Percentiles rank a stretch among this genome's conserved stretches.
phyloP scores from a whole-genome alignment of 2,329 filamentous ascomycete species.

The Westerdykella sp. region DNA sequence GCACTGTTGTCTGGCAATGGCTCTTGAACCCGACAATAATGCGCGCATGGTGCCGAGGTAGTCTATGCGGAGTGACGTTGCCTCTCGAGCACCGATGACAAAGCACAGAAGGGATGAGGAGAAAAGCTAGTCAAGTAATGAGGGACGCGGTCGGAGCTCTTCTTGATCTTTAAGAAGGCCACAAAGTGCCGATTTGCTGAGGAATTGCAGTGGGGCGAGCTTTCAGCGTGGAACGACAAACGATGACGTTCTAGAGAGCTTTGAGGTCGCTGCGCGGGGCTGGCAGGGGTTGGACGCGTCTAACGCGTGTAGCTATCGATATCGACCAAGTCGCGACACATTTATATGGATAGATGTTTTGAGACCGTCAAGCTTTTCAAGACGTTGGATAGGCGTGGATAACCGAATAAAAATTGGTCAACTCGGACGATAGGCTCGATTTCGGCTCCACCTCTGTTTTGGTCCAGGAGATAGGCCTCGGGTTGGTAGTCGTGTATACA shows the following conservation, averaged over 20 bases:
- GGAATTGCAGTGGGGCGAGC: background rate
- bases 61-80: background rate
- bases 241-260: background rate
- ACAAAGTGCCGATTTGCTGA: background rate
- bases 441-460: too few species aligned
- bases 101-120: background rate
- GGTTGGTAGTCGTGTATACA: too few species aligned
- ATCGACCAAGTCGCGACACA: background rate
- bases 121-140: background rate
- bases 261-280: background rate
- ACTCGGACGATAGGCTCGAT: too few species aligned
- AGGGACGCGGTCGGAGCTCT: background rate
- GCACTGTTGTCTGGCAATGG: slow-evolving; percentile 25
- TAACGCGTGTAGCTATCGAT: background rate
- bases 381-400: background rate
- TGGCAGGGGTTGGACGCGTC: background rate
- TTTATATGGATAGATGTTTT: background rate
- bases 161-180: background rate
- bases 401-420: too few species aligned
- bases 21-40: slow-evolving; percentile 25
- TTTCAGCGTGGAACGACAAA: background rate
- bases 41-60: slow-evolving; percentile 24
- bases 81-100: background rate
- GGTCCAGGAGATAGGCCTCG: too few species aligned
- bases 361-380: background rate